Conservation (phyloP, 2,329 filamentous ascomycete genomes). For the Diaporthe sp. region DNA sequence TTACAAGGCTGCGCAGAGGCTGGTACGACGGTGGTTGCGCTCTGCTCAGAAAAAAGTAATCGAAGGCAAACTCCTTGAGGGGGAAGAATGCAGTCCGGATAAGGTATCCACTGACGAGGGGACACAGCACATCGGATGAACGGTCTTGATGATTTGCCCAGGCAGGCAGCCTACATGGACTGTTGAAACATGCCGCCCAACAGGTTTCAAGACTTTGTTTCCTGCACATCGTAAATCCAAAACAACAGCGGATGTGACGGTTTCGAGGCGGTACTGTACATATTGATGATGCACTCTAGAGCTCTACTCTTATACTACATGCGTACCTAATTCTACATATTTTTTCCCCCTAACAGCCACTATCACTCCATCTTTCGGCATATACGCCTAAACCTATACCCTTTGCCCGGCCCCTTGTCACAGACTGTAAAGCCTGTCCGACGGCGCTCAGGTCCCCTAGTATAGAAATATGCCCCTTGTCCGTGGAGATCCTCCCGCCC, state of each 20-base stretch:
- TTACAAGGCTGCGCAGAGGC: not conserved
- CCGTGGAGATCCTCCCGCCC: slow-evolving; percentile 81
- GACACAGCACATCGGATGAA: slow-evolving; percentile 27
- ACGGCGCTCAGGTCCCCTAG: slow-evolving; percentile 87
- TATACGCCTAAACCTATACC: slow-evolving; percentile 75
- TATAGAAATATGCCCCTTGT: slow-evolving; percentile 88
- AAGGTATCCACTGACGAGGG: slow-evolving; percentile 15
- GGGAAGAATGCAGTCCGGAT: not conserved
- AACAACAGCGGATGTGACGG: not conserved
- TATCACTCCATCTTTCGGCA: not conserved
- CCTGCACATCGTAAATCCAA: slow-evolving; percentile 5
- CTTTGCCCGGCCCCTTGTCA: slow-evolving; percentile 75
- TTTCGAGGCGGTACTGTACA: not conserved
- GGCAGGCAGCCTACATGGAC: not conserved
- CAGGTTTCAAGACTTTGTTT: slow-evolving; percentile 23
- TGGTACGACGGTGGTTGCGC: not conserved
- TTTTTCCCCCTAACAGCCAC: not conserved
- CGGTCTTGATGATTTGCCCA: not conserved
- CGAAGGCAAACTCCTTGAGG: not conserved
- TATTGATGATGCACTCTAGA: not conserved
- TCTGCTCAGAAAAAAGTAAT: not conserved
- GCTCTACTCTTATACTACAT: not conserved
- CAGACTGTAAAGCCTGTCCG: slow-evolving; percentile 77
- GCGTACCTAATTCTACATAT: slow-evolving; percentile 10
- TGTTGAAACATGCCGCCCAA: slow-evolving; percentile 3